Evolutionary conservation across 768 basidiomycete genomes (phyloP).

Genomic region (Sistotremastrum suecicum): DNA sequence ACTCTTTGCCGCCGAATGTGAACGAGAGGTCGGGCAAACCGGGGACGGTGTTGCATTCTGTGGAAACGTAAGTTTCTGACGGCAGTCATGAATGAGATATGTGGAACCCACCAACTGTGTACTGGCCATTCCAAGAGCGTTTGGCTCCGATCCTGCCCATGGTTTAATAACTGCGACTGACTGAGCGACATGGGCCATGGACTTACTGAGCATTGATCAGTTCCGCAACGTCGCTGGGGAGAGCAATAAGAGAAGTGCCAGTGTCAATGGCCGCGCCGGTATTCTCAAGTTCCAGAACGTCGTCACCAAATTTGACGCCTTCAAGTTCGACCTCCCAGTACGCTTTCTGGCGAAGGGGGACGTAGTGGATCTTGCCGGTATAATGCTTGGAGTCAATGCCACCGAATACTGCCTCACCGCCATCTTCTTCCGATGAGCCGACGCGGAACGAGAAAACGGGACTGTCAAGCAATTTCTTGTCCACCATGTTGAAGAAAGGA

Average conservation of each 20-base stretch:
- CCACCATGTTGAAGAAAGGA: conserved; percentile 89
- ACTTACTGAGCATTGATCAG: conserved; percentile 75
- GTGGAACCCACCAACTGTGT: conserved; percentile 38
- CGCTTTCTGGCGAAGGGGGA: conserved; percentile 85
- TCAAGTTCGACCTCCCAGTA: conserved; percentile 98
- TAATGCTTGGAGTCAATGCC: conserved; percentile 72
- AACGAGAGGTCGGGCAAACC: conserved; percentile 73
- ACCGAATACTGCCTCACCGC: conserved; percentile 85
- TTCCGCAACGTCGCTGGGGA: conserved; percentile 91
- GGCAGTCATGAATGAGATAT: no score
- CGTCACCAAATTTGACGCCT: conserved; percentile 73
- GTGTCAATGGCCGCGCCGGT: conserved; percentile 92
- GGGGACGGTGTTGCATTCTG: conserved; percentile 68
- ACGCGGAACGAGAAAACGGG: conserved; percentile 93
- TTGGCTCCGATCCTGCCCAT: conserved; percentile 64
- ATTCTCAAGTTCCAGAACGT: conserved; percentile 79
- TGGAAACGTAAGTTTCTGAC: no score
- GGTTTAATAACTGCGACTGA: not conserved
- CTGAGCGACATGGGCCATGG: not conserved
- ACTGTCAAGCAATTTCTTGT: conserved; percentile 64
- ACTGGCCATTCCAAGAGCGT: conserved; percentile 94
- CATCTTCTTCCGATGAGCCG: conserved; percentile 74
- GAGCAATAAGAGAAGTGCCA: conserved; percentile 85
- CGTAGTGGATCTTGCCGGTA: conserved; percentile 70
- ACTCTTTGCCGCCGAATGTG: conserved; percentile 68